Percentiles rank a stretch among this genome's conserved stretches.
These are phyloP conservation scores for Saturnispora quitensis DNA, from an alignment of 805 yeast species.

Conservation along the genomic window DNA sequence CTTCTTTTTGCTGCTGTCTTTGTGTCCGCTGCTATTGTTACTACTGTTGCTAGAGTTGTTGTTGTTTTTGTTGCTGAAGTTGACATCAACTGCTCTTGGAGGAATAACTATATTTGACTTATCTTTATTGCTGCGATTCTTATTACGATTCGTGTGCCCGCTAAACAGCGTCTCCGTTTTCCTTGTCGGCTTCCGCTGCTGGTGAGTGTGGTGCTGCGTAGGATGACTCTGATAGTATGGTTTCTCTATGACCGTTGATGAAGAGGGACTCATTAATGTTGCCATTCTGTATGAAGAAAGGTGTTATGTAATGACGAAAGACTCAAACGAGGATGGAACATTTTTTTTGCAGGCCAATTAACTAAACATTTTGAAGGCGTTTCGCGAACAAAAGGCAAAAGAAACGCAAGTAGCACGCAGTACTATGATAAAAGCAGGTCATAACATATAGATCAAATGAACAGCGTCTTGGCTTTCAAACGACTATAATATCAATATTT, in stretches of 20 bases:
- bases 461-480: not conserved
- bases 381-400: not conserved
- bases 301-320: not conserved
- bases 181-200: not conserved
- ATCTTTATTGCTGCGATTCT: conserved; percentile 22
- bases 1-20: not conserved
- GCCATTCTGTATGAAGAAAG: not conserved
- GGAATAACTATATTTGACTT: conserved; percentile 18
- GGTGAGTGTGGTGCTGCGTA: not conserved
- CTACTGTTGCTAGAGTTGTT: conserved; percentile 10
- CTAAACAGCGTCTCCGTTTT: not conserved
- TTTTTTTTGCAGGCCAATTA: not conserved
- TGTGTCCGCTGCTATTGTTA: conserved; percentile 2
- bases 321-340: not conserved
- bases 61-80: conserved; percentile 10
- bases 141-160: conserved; percentile 23
- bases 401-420: not conserved
- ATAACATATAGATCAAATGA: not conserved
- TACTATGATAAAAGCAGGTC: too few relatives aligned
- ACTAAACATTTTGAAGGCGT: not conserved
- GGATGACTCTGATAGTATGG: not conserved
- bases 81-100: conserved; percentile 23
- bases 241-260: not conserved
- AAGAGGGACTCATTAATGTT: conserved; percentile 3
- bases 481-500: not conserved